Percentiles rank a stretch among this genome's conserved stretches.
Evolutionary conservation across 257 asterid species (phyloP).

Genomic region (Penstemon newberryi): DNA sequence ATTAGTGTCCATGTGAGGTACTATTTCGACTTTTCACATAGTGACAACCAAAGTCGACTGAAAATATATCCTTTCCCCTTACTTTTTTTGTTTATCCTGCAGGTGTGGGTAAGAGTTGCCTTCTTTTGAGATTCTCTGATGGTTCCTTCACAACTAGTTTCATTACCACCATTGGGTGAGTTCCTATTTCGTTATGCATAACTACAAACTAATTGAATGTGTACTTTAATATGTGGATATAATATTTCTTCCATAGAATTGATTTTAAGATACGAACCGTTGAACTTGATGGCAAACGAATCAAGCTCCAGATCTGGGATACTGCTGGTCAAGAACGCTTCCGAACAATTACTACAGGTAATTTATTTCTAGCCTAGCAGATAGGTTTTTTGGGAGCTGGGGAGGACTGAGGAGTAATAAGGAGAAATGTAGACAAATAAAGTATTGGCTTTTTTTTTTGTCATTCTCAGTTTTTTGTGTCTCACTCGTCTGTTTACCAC

Average conservation of each 20-base stretch:
- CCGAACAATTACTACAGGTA: constrained; percentile 61
- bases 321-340: constrained; percentile 70
- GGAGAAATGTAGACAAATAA: constrained; percentile 6
- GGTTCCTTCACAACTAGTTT: constrained; percentile 91
- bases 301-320: constrained; percentile 72
- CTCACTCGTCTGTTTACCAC: background rate
- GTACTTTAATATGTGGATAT: constrained; percentile 27
- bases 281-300: constrained; percentile 60
- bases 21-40: background rate
- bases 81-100: constrained; percentile 21
- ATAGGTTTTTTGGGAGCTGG: background rate
- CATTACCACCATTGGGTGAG: constrained; percentile 67
- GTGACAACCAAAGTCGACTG: background rate
- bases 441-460: constrained; percentile 16
- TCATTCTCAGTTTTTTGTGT: background rate
- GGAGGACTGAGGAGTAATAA: background rate
- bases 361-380: constrained; percentile 21
- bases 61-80: background rate
- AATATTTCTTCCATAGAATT: constrained; percentile 38
- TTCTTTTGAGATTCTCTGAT: constrained; percentile 86
- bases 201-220: constrained; percentile 18
- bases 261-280: constrained; percentile 68
- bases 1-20: background rate
- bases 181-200: constrained; percentile 17
- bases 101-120: constrained; percentile 93